phyloP scores from a whole-genome alignment of 2,329 filamentous ascomycete genomes.

The Trematosphaeria pertusa region DNA sequence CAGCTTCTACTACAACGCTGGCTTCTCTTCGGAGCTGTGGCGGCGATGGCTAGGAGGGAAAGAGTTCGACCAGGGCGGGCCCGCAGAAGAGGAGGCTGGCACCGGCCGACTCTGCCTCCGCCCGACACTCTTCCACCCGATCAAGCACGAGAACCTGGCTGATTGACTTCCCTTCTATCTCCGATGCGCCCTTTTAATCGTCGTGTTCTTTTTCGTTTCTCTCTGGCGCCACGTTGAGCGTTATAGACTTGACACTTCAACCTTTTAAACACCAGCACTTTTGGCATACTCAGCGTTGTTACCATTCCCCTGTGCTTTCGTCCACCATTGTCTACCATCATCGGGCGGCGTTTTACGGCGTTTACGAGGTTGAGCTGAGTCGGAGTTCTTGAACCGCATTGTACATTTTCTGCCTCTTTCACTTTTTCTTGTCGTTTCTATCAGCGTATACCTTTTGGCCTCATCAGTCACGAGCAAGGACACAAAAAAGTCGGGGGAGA shows the following conservation, averaged over 20 bases:
- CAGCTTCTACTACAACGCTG: conserved; percentile 60
- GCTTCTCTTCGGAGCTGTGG: conserved; percentile 57
- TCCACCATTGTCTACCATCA: conserved; percentile 28
- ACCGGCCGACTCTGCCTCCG: conserved; percentile 57
- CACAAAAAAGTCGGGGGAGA: conserved; percentile 27
- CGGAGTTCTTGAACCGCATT: conserved; percentile 18
- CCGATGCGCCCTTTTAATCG: conserved; percentile 36
- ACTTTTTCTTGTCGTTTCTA: conserved; percentile 13
- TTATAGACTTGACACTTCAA: conserved; percentile 30
- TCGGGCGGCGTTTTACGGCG: conserved; percentile 45
- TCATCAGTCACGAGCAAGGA: conserved; percentile 5
- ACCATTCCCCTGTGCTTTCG: conserved; percentile 17
- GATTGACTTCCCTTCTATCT: conserved; percentile 31
- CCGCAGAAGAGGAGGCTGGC: conserved; percentile 51
- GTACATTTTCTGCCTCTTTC: conserved; percentile 22
- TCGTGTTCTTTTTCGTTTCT: conserved; percentile 22
- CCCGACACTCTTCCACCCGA: conserved; percentile 55
- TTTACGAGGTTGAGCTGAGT: conserved; percentile 22
- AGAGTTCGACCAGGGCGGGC: conserved; percentile 53
- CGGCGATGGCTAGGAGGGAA: conserved; percentile 57
- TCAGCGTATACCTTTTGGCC: conserved; percentile 18
- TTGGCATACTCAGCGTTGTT: conserved; percentile 34
- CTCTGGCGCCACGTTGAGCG: conserved; percentile 25
- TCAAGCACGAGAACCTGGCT: conserved; percentile 55
- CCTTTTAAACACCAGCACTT: conserved; percentile 22